Percentiles rank a stretch among this genome's conserved stretches.
Conservation (phyloP, 352 stramenopile species). For the Phytophthora cryptogea region DNA sequence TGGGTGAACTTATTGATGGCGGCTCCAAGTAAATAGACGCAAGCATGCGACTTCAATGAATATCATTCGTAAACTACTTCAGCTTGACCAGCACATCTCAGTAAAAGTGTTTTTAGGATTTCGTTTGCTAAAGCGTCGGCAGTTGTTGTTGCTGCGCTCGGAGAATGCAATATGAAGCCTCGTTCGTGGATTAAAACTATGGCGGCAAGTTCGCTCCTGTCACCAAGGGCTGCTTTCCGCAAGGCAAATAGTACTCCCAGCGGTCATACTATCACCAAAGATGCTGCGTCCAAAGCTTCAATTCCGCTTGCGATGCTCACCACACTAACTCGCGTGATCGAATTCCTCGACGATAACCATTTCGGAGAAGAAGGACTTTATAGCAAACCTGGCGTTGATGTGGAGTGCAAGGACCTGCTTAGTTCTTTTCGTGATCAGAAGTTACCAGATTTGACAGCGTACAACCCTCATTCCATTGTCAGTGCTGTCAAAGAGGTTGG, state of each 20-base stretch:
- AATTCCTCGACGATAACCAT: slow-evolving; percentile 54
- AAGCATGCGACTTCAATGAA: slow-evolving; percentile 14
- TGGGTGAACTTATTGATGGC: slow-evolving; percentile 30
- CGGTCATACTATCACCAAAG: background rate
- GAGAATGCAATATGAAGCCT: slow-evolving; percentile 23
- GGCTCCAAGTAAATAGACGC: slow-evolving; percentile 28
- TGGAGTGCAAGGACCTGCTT: slow-evolving; percentile 37
- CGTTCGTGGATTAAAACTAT: slow-evolving; percentile 34
- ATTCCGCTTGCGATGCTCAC: slow-evolving; percentile 45
- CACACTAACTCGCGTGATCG: slow-evolving; percentile 42
- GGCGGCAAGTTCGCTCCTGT: slow-evolving; percentile 22
- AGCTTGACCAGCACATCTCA: background rate
- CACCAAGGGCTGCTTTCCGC: slow-evolving; percentile 22
- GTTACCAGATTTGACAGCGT: slow-evolving; percentile 42
- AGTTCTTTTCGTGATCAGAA: slow-evolving; percentile 16
- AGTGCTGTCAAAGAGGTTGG: slow-evolving; percentile 48
- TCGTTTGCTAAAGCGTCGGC: slow-evolving; percentile 21
- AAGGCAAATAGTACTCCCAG: slow-evolving; percentile 19
- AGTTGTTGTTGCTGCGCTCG: slow-evolving; percentile 21
- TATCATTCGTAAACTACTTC: slow-evolving; percentile 24
- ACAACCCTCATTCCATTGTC: slow-evolving; percentile 53
- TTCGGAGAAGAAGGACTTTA: slow-evolving; percentile 56
- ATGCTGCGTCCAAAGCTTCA: background rate
- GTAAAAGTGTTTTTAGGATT: slow-evolving; percentile 6
- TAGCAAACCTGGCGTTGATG: slow-evolving; percentile 26